Conservation (phyloP, 495 filamentous ascomycete genomes). For the Daldinia decipiens region DNA sequence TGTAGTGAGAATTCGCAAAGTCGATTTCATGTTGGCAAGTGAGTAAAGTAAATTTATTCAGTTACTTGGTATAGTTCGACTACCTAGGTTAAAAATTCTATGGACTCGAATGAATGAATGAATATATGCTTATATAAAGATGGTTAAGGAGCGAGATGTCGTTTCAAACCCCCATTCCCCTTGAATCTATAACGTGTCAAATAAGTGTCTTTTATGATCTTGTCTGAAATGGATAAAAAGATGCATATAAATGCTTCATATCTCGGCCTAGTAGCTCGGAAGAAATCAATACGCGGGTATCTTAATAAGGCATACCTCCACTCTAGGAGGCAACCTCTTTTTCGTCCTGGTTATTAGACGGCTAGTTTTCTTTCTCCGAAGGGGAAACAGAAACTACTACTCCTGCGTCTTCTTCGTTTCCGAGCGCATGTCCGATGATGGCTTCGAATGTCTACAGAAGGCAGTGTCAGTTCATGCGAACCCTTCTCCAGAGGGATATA, state of each 20-base stretch:
- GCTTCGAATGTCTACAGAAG: slow-evolving; percentile 33
- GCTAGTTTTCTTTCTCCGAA: slow-evolving; percentile 6
- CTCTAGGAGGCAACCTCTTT: neutral
- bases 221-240: neutral
- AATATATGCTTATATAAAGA: neutral
- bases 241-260: neutral
- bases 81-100: neutral
- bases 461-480: neutral
- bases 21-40: neutral
- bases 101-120: neutral
- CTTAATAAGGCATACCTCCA: neutral
- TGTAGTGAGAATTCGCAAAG: neutral
- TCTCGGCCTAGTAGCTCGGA: neutral
- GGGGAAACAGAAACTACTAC: neutral
- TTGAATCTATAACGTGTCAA: neutral
- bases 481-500: neutral
- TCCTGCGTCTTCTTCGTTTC: slow-evolving; percentile 19
- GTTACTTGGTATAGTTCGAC: neutral
- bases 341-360: neutral
- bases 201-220: too few species aligned
- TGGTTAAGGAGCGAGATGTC: neutral
- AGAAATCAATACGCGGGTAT: slow-evolving; percentile 1
- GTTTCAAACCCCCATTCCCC: neutral
- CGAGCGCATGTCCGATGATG: slow-evolving; percentile 37
- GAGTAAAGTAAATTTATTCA: neutral